These are phyloP conservation scores for Quercus dentata DNA, from an alignment of 306 rosid species.

Conservation along the genomic window DNA sequence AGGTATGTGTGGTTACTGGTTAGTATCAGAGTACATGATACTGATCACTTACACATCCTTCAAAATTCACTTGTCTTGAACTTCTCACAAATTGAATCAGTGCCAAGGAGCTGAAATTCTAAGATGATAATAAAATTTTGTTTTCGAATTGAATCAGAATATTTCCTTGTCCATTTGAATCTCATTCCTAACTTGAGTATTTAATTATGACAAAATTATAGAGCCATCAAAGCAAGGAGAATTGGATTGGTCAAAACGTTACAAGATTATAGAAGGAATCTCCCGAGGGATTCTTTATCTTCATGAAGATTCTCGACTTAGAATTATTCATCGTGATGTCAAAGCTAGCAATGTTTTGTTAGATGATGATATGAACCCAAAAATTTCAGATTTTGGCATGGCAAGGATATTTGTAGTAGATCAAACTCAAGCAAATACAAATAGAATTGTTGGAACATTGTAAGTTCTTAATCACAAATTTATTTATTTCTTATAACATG, in stretches of 20 bases:
- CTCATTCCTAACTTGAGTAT: neutral
- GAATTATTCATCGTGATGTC: constrained; percentile 42
- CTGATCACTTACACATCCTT: neutral
- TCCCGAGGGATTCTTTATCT: constrained; percentile 44
- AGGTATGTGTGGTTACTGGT: no score
- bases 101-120: neutral
- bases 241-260: constrained; percentile 39
- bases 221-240: constrained; percentile 14
- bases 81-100: neutral
- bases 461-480: constrained; percentile 16
- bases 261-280: constrained; percentile 34
- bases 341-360: constrained; percentile 40
- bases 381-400: constrained; percentile 48
- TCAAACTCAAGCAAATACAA: constrained; percentile 27
- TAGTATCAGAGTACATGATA: neutral
- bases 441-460: constrained; percentile 43
- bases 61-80: neutral
- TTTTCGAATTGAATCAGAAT: no score
- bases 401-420: constrained; percentile 31
- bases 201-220: neutral
- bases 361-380: constrained; percentile 35
- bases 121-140: neutral
- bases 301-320: constrained; percentile 47
- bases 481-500: no score
- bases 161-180: neutral